phyloP scores from a whole-genome alignment of 257 asterid genomes.

The Cinchona pubescens region DNA sequence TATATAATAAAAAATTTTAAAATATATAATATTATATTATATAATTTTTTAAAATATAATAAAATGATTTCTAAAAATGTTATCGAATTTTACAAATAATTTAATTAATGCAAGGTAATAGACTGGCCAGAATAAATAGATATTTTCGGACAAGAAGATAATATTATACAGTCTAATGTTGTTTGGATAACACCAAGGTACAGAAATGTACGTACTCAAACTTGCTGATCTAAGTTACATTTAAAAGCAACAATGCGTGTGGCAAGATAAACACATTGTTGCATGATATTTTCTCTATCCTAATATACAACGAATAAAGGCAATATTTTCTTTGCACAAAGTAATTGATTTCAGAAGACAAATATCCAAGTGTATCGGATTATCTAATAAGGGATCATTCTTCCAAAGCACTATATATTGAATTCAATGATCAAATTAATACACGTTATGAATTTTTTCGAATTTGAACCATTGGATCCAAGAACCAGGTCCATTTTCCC shows the following conservation, averaged over 20 bases:
- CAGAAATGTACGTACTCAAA: background rate
- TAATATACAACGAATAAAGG: background rate
- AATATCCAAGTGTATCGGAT: background rate
- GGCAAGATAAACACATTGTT: background rate
- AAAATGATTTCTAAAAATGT: no score
- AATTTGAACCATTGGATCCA: no score
- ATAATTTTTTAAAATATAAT: no score
- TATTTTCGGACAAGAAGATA: background rate
- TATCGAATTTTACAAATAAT: no score
- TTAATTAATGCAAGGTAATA: no score
- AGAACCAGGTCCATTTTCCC: no score
- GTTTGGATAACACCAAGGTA: background rate
- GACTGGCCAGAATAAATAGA: background rate
- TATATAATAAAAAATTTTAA: no score
- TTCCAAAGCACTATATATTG: no score
- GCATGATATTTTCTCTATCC: background rate
- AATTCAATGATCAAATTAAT: no score
- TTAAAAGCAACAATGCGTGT: background rate
- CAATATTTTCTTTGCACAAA: background rate
- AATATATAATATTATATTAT: no score
- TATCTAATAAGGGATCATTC: background rate
- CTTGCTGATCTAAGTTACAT: background rate
- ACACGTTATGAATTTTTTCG: no score
- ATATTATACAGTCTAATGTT: background rate
- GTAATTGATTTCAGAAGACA: background rate